These are phyloP conservation scores for Psilocybe tampanensis DNA, from an alignment of 768 basidiomycete species.

Conservation along the genomic window DNA sequence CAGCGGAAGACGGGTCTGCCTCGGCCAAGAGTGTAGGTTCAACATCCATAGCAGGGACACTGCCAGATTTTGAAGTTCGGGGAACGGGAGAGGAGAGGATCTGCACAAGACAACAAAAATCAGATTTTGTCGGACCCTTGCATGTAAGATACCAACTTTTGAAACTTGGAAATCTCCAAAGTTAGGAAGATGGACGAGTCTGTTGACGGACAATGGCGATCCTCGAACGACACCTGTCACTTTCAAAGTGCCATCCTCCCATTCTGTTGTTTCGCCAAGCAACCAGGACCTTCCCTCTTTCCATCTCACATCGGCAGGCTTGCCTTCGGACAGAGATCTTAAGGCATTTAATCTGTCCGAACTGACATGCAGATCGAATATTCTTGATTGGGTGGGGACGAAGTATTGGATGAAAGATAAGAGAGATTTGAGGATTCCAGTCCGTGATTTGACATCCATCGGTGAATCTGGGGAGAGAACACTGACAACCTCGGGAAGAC, in stretches of 20 bases:
- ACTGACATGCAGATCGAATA: conserved; percentile 69
- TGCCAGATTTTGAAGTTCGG: conserved; percentile 36
- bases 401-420: conserved; percentile 96
- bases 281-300: conserved; percentile 80
- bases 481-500: conserved; percentile 82
- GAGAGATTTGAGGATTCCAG: conserved; percentile 80
- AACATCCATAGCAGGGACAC: conserved; percentile 59
- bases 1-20: conserved; percentile 64
- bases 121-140: neutral
- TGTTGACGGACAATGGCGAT: conserved; percentile 71
- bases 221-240: conserved; percentile 91
- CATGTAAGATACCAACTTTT: conserved; percentile 52
- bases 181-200: conserved; percentile 86
- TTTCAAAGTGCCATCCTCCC: conserved; percentile 61
- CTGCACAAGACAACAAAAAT: conserved; percentile 39
- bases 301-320: conserved; percentile 80
- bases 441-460: conserved; percentile 62
- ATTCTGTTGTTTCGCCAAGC: conserved; percentile 64
- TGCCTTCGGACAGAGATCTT: conserved; percentile 82
- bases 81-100: conserved; percentile 65
- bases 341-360: conserved; percentile 75
- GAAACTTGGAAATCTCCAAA: conserved; percentile 87
- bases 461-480: conserved; percentile 60
- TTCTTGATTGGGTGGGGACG: conserved; percentile 75
- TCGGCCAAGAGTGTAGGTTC: conserved; percentile 69